These are phyloP conservation scores for Primulina eburnea DNA, from an alignment of 257 asterid genomes.

Conservation along the genomic window DNA sequence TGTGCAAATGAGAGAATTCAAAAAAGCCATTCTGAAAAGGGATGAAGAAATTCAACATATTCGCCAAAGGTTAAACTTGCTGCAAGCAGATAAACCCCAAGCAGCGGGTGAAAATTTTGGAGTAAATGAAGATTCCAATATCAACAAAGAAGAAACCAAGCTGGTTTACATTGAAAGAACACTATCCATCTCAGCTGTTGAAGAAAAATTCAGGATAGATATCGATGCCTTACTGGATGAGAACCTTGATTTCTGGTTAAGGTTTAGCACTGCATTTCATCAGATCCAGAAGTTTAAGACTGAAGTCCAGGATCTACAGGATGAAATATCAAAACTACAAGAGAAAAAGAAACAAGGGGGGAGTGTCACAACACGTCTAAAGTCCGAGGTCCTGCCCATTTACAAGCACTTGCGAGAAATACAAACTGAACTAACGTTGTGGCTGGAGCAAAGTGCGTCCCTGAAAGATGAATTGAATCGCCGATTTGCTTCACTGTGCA, in stretches of 20 bases:
- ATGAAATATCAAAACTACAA: constrained; percentile 32
- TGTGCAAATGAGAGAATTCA: constrained; percentile 38
- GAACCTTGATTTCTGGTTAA: constrained; percentile 61
- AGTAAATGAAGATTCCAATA: constrained; percentile 8
- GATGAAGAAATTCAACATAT: constrained; percentile 41
- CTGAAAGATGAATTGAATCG: constrained; percentile 45
- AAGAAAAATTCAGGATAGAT: constrained; percentile 44
- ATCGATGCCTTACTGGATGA: constrained; percentile 52
- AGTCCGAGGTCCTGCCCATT: constrained; percentile 45
- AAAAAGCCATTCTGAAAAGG: constrained; percentile 27
- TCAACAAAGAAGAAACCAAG: constrained; percentile 26
- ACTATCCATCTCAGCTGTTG: constrained; percentile 31
- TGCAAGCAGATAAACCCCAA: too few species aligned
- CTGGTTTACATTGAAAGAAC: constrained; percentile 26
- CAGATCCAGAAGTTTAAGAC: constrained; percentile 31
- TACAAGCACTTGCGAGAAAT: constrained; percentile 58
- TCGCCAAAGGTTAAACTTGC: constrained; percentile 20
- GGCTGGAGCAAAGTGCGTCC: constrained; percentile 42
- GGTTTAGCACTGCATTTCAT: constrained; percentile 43
- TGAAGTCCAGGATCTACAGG: constrained; percentile 45
- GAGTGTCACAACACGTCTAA: constrained; percentile 20
- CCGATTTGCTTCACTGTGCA: constrained; percentile 36
- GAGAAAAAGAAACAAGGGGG: constrained; percentile 38
- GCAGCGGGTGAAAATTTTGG: constrained; percentile 12
- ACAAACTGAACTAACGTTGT: constrained; percentile 38